phyloP scores from a whole-genome alignment of 2,329 filamentous ascomycete genomes.

The Colletotrichum tropicicola region DNA sequence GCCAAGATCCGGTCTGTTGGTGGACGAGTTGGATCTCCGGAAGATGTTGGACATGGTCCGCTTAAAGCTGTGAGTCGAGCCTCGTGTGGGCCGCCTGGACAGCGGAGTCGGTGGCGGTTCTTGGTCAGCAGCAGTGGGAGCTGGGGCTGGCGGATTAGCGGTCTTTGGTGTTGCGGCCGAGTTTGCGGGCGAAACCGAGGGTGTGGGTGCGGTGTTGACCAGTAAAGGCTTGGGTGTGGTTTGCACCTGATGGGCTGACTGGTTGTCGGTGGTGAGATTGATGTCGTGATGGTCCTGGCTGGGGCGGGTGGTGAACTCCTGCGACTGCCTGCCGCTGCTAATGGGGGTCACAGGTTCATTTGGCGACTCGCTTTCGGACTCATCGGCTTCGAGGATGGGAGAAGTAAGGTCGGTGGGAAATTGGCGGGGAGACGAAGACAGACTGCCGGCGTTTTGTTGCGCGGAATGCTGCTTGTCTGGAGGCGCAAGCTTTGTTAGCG shows the following conservation, averaged over 20 bases:
- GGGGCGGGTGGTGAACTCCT: conserved; percentile 58
- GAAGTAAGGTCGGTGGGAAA: conserved; percentile 59
- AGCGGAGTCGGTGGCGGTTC: conserved; percentile 41
- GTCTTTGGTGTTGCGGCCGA: conserved; percentile 12
- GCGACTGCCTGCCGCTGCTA: conserved; percentile 62
- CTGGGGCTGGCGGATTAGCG: conserved; percentile 11
- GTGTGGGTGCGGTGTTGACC: conserved; percentile 22
- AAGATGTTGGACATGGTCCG: conserved; percentile 61
- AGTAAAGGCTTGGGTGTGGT: conserved; percentile 24
- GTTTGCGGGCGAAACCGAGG: conserved; percentile 3
- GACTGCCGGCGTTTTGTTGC: conserved; percentile 26
- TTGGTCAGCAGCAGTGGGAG: conserved; percentile 32
- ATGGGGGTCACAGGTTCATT: conserved; percentile 71
- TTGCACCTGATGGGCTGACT: conserved; percentile 25
- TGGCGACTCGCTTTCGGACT: conserved; percentile 66
- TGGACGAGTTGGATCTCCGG: conserved; percentile 50
- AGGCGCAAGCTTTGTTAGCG: conserved; percentile 22
- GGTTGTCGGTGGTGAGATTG: conserved; percentile 36
- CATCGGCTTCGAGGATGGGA: conserved; percentile 66
- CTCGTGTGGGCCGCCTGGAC: conserved; percentile 51
- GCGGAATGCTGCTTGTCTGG: conserved; percentile 17
- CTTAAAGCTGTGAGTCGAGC: conserved; percentile 54
- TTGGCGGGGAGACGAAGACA: conserved; percentile 55
- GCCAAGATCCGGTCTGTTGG: conserved; percentile 36
- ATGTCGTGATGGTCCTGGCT: conserved; percentile 47